A percentile compares a stretch with the other conserved stretches of the same genome.
phyloP scores from a whole-genome alignment of 208 protist species.

The Leishmania tarentolae region DNA sequence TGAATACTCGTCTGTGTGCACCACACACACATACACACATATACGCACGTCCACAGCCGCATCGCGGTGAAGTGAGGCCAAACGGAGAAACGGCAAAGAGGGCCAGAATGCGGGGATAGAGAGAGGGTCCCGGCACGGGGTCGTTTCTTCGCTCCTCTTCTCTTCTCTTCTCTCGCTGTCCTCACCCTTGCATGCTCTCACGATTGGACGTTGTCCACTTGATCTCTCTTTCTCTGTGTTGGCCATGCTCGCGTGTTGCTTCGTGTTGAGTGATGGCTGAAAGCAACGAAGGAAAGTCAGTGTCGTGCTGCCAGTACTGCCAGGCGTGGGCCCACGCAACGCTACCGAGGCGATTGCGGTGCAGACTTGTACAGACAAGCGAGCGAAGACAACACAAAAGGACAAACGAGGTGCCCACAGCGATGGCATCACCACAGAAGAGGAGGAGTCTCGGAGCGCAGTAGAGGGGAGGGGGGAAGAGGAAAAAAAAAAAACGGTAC shows the following conservation, averaged over 20 bases:
- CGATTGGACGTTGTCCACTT: neutral
- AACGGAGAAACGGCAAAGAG: neutral
- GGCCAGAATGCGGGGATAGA: neutral
- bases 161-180: neutral
- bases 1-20: neutral
- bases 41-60: neutral
- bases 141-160: neutral
- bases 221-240: neutral
- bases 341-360: neutral
- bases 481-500: neutral
- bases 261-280: neutral
- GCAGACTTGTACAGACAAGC: neutral
- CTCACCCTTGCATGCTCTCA: neutral
- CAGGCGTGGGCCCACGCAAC: neutral
- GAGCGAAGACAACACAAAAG: neutral
- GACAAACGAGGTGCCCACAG: neutral
- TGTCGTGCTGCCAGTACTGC: neutral
- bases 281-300: neutral
- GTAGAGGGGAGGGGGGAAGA: neutral
- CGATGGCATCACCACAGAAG: neutral
- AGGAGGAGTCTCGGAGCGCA: neutral
- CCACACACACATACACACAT: neutral
- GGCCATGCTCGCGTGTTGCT: neutral
- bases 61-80: neutral
- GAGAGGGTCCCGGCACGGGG: neutral